Base-by-base conservation (phyloP, 345 rosid genomes). In the Diplotaxis tenuifolia region DNA sequence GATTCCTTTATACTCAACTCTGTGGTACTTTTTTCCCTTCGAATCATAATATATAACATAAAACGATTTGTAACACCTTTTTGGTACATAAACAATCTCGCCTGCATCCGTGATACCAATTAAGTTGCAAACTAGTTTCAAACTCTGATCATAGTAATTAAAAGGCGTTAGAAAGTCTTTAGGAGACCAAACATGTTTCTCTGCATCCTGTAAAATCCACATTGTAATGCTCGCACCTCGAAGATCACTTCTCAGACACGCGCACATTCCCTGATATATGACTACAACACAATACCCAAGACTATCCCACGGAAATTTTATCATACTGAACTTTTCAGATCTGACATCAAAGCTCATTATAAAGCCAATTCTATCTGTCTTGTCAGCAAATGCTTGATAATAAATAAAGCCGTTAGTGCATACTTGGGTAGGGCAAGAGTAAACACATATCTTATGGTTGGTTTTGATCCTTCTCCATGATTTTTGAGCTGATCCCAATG, bases 71-170 rank as follows among this genome's bases (percentile, higher is more conserved):
- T 1, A 9, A 28, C 28, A 6, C 19, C 9, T 16, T 9, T 1
- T 2, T 70, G 45, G 47, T 28, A 5, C 49, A 60, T 49, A 71
- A 1, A 60, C 16, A 29, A 71, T 21, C 60, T 71, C 67, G 32
- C 67, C 60, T 19, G 32, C 23, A 47, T 47, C 29, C 10, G 59
- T 70, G 49, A 47, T 10, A 47, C 74, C 59, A 11, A 9, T 9
- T 1, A 19, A 50, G 1, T 49, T 18, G 55, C 9, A 8, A 1
- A 20, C n/a, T 14, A 4, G 0, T 0, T 20, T 7, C 40, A 16
- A 25, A 40, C n/a, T 58, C 40, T 12, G 2, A 42, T 55, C 53
- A 54, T 7, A 14, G 21, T 40, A 1, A 69, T 0, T 0, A 6
- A 45, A 8, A 59, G 31, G 66, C 21, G 16, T 14, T 42, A n/a